Evolutionary conservation across 148 eudicot genomes (phyloP), one percentile per base, ranked within the genome.

Genomic region (Polygonum aviculare): DNA sequence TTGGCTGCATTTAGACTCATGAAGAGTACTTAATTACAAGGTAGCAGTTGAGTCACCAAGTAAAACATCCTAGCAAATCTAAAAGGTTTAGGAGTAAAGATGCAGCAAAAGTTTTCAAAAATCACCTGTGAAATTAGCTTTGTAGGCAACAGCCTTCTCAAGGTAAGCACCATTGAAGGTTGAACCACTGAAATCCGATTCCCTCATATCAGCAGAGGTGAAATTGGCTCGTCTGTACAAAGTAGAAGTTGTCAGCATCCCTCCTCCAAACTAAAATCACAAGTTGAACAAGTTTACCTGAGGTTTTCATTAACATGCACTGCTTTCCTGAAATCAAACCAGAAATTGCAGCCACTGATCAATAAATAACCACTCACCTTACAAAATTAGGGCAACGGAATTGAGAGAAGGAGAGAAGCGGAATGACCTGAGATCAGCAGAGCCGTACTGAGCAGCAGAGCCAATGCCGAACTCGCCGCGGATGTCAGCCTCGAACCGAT

Each of bases 81-180:
- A 12, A 35, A 65, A 44, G 14, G 36, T 26, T 59, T 9, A 57
- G 9, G 63, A 21, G 19, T 57, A 19, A 59, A 22, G 26, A 59
- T 0, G 36, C 36, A 59, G 67, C 5, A 59, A 59, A 8, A 59
- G 7, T 59, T 22, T 26, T 9, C 21, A 45, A 49, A 73, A 12
- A 44, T 60, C 88, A 94, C 98, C 97, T 76, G 91, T 80, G 85
- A 95, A 95, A 80, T 95, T 95, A 50, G 97, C 96, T 85, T 87
- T 95, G 83, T 80, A 95, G 48, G 98, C 98, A 78, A 95, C 98
- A 22, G 98, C 97, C 84, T 95, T 95, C 86, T 95, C 98, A 78
- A 95, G 89, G 85, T 95, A 95, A 69, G 98, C 98, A 50, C 97
- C 98, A 77, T 88, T 95, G 87, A 95, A 95, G 59, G 97, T 95